Evolutionary conservation across 805 yeast species (phyloP).

Genomic region (Saturnispora dispora): DNA sequence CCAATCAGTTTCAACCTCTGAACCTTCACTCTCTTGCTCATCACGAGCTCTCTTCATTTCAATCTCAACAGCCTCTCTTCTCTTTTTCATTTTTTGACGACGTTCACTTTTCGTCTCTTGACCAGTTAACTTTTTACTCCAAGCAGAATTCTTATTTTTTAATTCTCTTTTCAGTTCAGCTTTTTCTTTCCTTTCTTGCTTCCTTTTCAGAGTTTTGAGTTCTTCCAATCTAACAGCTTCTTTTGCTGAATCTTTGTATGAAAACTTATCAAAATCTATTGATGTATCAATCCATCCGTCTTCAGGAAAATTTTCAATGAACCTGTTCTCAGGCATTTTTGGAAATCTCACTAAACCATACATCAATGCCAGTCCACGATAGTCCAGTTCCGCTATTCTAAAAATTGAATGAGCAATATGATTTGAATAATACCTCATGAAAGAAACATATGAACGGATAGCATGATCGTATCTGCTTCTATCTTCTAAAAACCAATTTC

Average conservation of each 20-base stretch:
- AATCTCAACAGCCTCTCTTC: conserved; percentile 59
- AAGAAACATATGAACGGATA: conserved; percentile 72
- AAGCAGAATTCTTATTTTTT: conserved; percentile 52
- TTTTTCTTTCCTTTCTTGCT: conserved; percentile 29
- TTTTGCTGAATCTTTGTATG: conserved; percentile 53
- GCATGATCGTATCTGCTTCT: conserved; percentile 78
- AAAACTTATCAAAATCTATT: conserved; percentile 59
- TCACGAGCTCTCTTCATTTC: conserved; percentile 34
- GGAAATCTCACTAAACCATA: conserved; percentile 83
- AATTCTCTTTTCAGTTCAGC: conserved; percentile 36
- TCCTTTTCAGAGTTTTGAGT: conserved; percentile 37
- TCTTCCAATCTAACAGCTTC: conserved; percentile 57
- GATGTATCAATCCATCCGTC: conserved; percentile 64
- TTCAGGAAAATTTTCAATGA: conserved; percentile 46
- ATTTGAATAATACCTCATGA: conserved; percentile 72
- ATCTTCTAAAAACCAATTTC: conserved; percentile 59
- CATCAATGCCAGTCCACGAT: conserved; percentile 58
- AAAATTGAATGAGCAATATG: conserved; percentile 87
- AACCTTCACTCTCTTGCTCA: conserved; percentile 31
- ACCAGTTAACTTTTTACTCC: conserved; percentile 65
- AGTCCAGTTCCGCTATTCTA: conserved; percentile 62
- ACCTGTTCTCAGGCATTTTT: conserved; percentile 81
- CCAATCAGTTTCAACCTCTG: conserved; percentile 67
- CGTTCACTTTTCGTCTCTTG: conserved; percentile 56
- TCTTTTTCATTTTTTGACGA: conserved; percentile 57